Evolutionary conservation across 768 basidiomycete genomes (phyloP).

Genomic region (Boletus coccyginus): DNA sequence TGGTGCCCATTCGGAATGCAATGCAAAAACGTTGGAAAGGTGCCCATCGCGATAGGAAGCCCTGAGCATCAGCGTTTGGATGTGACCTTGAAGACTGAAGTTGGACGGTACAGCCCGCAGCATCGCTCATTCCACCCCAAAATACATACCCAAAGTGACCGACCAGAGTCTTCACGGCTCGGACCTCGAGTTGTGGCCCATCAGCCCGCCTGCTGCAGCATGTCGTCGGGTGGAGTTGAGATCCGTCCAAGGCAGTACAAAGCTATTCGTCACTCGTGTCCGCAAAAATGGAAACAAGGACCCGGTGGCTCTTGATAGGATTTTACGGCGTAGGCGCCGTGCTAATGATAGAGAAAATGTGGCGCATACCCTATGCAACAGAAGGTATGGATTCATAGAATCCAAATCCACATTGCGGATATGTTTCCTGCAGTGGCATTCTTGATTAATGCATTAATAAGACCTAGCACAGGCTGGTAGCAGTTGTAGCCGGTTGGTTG

Average conservation of each 20-base stretch:
- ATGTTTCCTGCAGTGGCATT: background rate
- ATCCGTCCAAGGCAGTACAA: background rate
- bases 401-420: background rate
- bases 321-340: background rate
- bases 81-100: background rate
- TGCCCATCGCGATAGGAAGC: background rate
- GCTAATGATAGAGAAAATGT: background rate
- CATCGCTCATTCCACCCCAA: background rate
- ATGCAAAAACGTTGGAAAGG: conserved; percentile 3
- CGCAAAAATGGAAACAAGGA: conserved; percentile 8
- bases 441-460: background rate
- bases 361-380: background rate
- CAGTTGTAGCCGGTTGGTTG: background rate
- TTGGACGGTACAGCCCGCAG: background rate
- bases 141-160: background rate
- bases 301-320: background rate
- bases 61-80: background rate
- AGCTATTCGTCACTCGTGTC: background rate
- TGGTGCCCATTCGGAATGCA: background rate
- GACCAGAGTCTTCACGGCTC: background rate
- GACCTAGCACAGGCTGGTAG: background rate
- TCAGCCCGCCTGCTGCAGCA: too few relatives aligned
- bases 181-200: background rate
- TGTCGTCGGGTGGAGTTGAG: too few relatives aligned
- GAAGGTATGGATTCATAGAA: background rate